These are phyloP conservation scores for Tanozyma kutaoensis DNA, from an alignment of 805 yeast genomes.

Conservation along the genomic window DNA sequence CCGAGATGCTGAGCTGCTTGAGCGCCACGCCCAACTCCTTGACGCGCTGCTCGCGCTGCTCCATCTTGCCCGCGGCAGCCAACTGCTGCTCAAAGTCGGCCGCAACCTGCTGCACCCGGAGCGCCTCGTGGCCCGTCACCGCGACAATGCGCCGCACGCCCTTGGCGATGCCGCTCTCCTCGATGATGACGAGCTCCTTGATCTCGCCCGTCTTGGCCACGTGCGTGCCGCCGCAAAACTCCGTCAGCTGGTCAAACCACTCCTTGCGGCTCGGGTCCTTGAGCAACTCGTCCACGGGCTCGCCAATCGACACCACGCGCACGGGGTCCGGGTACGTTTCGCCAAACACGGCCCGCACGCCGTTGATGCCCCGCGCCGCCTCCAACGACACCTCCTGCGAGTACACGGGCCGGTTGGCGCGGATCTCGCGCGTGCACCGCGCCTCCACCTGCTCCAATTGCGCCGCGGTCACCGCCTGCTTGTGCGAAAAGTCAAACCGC, in stretches of 20 bases:
- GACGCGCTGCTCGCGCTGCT: constrained; percentile 65
- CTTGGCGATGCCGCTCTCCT: constrained; percentile 96
- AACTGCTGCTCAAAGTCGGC: constrained; percentile 18
- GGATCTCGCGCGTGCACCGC: constrained; percentile 60
- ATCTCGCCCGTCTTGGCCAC: constrained; percentile 87
- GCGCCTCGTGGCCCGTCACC: constrained; percentile 85
- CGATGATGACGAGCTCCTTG: constrained; percentile 77
- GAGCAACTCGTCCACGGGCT: constrained; percentile 70
- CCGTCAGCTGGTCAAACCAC: constrained; percentile 75
- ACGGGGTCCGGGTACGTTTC: constrained; percentile 99
- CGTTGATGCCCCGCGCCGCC: constrained; percentile 60
- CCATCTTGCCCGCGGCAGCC: constrained; percentile 39
- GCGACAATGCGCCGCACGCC: constrained; percentile 98
- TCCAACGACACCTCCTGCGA: constrained; percentile 72
- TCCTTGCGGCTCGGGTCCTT: constrained; percentile 55
- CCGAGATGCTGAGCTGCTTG: constrained; percentile 73
- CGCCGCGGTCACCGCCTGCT: constrained; percentile 59
- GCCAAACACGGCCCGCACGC: constrained; percentile 96
- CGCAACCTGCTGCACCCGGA: constrained; percentile 80
- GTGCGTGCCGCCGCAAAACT: constrained; percentile 99
- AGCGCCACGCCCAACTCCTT: constrained; percentile 77
- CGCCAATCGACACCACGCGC: constrained; percentile 93
- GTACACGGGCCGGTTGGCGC: constrained; percentile 58
- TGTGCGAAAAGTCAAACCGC: constrained; percentile 93
- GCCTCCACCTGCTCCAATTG: constrained; percentile 70